These are phyloP conservation scores for Aspergillus ochraceus DNA, from an alignment of 2,329 filamentous ascomycete species.

Conservation along the genomic window DNA sequence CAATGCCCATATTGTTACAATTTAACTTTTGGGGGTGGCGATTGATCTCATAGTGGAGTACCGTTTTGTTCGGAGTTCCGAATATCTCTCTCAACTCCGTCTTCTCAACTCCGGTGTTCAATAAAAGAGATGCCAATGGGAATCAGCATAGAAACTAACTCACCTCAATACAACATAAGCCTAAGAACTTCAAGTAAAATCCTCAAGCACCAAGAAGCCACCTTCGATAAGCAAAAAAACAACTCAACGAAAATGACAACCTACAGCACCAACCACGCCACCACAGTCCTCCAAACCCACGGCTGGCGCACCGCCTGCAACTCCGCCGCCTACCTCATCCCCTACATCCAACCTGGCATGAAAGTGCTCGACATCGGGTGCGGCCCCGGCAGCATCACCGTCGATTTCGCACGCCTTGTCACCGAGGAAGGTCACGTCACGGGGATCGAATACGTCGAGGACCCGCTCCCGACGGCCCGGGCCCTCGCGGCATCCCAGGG, in stretches of 20 bases:
- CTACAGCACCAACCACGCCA: conserved; percentile 43
- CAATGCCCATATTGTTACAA: no score
- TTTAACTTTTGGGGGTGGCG: no score
- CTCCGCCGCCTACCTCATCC: conserved; percentile 42
- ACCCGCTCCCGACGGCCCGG: conserved; percentile 36
- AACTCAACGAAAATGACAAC: conserved; percentile 15
- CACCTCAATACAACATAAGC: no score
- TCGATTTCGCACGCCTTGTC: conserved; percentile 40
- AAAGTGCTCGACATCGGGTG: conserved; percentile 48
- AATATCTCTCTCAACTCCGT: neutral
- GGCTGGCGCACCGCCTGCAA: conserved; percentile 36
- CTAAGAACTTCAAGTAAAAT: no score
- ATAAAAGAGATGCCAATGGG: no score
- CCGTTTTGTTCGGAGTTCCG: neutral
- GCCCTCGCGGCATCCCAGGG: conserved; percentile 27
- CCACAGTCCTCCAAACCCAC: conserved; percentile 37
- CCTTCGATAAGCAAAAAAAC: neutral
- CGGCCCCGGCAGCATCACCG: conserved; percentile 46
- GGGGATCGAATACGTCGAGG: conserved; percentile 36
- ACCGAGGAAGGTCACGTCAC: conserved; percentile 38
- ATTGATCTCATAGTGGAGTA: no score
- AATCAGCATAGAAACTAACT: no score
- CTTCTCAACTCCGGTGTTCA: neutral
- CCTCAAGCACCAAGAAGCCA: no score
- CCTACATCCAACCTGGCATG: conserved; percentile 35